Evolutionary conservation across 2,329 filamentous ascomycete species (phyloP).

Genomic region (Pyricularia sp.): DNA sequence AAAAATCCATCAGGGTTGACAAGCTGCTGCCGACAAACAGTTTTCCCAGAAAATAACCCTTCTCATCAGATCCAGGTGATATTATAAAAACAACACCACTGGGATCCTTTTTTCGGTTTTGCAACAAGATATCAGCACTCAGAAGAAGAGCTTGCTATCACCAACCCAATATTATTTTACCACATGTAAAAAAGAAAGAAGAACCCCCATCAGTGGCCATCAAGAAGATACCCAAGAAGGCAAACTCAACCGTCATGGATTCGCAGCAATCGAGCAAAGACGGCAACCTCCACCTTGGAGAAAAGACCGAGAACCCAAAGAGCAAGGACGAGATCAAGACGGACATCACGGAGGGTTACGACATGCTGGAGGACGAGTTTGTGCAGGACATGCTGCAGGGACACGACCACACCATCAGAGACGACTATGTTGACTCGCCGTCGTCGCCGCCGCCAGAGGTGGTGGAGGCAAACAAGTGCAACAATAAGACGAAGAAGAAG

Average conservation of each 20-base stretch:
- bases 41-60: background rate
- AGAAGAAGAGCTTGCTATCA: background rate
- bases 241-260: background rate
- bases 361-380: background rate
- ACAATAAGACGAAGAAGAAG: background rate
- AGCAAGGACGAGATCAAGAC: background rate
- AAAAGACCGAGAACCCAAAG: background rate
- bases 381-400: background rate
- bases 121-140: background rate
- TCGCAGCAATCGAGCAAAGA: background rate
- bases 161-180: background rate
- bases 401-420: background rate
- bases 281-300: background rate
- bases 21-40: background rate
- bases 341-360: background rate
- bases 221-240: background rate
- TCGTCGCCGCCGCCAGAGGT: background rate
- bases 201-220: background rate
- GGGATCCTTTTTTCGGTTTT: background rate
- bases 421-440: background rate
- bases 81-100: background rate
- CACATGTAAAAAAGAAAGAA: background rate
- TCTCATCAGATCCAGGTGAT: background rate
- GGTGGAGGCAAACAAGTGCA: background rate
- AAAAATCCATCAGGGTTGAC: background rate